phyloP scores from a whole-genome alignment of 2,329 filamentous ascomycete genomes.

The Fusarium tupiense region DNA sequence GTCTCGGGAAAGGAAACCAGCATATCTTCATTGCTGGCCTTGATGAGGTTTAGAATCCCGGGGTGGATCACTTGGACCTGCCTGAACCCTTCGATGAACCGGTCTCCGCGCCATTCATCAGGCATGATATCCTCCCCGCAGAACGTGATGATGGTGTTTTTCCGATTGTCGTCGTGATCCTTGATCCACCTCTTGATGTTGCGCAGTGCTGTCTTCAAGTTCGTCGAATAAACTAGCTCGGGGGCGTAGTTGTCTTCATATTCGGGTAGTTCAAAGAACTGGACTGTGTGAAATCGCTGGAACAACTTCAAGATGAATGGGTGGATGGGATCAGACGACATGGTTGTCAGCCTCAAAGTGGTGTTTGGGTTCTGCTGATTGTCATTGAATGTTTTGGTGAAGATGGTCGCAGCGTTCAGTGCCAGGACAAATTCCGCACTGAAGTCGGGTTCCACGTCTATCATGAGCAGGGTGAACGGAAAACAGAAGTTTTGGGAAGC shows the following conservation, averaged over 20 bases:
- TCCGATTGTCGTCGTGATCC: neutral
- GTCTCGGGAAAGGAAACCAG: neutral
- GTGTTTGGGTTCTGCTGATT: neutral
- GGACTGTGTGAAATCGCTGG: neutral
- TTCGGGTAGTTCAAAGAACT: neutral
- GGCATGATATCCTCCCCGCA: neutral
- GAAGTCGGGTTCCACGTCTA: neutral
- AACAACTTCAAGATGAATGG: neutral
- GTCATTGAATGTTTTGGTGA: neutral
- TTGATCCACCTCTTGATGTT: neutral
- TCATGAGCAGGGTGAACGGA: neutral
- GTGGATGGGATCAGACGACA: neutral
- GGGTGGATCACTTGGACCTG: neutral
- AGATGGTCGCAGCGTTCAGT: neutral
- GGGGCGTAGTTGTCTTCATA: neutral
- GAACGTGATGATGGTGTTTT: neutral
- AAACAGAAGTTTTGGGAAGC: neutral
- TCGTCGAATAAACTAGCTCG: neutral
- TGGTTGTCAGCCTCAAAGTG: neutral
- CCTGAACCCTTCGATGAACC: neutral
- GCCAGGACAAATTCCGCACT: neutral
- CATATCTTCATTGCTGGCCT: neutral
- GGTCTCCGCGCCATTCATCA: neutral
- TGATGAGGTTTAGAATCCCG: neutral
- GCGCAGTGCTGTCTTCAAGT: neutral